Evolutionary conservation across 306 rosid species (phyloP).

Genomic region (Vicia faba): DNA sequence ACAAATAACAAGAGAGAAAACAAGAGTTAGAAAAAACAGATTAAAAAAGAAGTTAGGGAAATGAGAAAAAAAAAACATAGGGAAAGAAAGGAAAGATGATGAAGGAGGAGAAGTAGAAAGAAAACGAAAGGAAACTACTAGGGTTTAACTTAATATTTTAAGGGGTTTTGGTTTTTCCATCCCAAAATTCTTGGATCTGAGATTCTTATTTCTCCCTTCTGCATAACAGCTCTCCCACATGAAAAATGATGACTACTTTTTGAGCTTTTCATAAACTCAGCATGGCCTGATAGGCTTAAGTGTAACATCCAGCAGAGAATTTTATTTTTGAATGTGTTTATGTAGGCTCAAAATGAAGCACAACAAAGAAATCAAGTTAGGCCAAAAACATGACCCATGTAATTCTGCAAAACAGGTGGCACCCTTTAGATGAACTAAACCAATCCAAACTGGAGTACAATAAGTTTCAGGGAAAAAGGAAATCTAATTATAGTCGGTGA

Average conservation of each 20-base stretch:
- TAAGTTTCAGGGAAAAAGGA: neutral
- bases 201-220: neutral
- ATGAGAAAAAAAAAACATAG: no score
- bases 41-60: no score
- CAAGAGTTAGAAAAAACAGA: no score
- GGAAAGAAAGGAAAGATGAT: no score
- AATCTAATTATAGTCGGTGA: neutral
- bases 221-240: slow-evolving; percentile 14
- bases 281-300: slow-evolving; percentile 13
- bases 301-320: neutral
- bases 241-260: slow-evolving; percentile 19
- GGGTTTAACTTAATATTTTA: no score
- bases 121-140: no score
- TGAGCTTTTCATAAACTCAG: slow-evolving; percentile 20
- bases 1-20: no score
- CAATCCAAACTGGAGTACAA: neutral
- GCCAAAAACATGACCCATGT: neutral
- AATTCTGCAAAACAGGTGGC: neutral
- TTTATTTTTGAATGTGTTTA: neutral
- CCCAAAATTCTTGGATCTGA: slow-evolving; percentile 3
- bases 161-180: no score
- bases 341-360: neutral
- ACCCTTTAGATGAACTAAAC: neutral
- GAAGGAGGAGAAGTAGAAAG: no score
- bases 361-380: neutral